A percentile compares a stretch with the other conserved stretches of the same genome.
phyloP scores from a whole-genome alignment of 768 basidiomycete species.

The Suillus paluster region DNA sequence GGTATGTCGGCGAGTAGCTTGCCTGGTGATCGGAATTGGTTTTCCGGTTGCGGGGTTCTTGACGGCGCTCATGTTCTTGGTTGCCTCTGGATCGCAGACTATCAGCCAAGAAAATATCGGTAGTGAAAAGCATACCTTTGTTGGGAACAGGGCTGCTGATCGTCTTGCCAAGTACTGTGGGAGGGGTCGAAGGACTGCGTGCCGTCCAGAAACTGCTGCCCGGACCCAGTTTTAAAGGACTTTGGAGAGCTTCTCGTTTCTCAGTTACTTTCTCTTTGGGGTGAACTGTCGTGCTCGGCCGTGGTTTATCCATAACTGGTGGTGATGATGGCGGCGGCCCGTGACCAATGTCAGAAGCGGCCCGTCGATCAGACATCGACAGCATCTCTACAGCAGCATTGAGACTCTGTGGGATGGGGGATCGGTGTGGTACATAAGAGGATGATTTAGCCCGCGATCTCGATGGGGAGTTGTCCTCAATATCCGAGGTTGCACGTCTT shows the following conservation, averaged over 20 bases:
- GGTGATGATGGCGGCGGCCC: slow-evolving; percentile 22
- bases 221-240: slow-evolving; percentile 48
- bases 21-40: slow-evolving; percentile 63
- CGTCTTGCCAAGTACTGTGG: slow-evolving; percentile 60
- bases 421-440: slow-evolving; percentile 55
- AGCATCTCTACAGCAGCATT: slow-evolving; percentile 74
- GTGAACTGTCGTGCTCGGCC: slow-evolving; percentile 33
- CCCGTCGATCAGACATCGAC: slow-evolving; percentile 34
- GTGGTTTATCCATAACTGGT: slow-evolving; percentile 30
- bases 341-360: slow-evolving; percentile 32
- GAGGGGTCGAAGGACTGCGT: slow-evolving; percentile 41
- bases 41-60: slow-evolving; percentile 63
- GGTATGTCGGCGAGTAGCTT: slow-evolving; percentile 29
- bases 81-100: slow-evolving; percentile 51
- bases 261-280: slow-evolving; percentile 27
- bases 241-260: slow-evolving; percentile 41
- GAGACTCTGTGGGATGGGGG: slow-evolving; percentile 70
- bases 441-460: slow-evolving; percentile 58
- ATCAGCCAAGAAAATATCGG: not conserved
- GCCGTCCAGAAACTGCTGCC: slow-evolving; percentile 38
- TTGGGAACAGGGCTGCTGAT: slow-evolving; percentile 76
- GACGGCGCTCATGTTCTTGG: slow-evolving; percentile 74
- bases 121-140: slow-evolving; percentile 50
- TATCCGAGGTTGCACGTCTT: slow-evolving; percentile 35
- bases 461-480: slow-evolving; percentile 44